Percentiles rank a stretch among this genome's conserved stretches.
Evolutionary conservation across 805 yeast species (phyloP).

Genomic region (Saturnispora hagleri): DNA sequence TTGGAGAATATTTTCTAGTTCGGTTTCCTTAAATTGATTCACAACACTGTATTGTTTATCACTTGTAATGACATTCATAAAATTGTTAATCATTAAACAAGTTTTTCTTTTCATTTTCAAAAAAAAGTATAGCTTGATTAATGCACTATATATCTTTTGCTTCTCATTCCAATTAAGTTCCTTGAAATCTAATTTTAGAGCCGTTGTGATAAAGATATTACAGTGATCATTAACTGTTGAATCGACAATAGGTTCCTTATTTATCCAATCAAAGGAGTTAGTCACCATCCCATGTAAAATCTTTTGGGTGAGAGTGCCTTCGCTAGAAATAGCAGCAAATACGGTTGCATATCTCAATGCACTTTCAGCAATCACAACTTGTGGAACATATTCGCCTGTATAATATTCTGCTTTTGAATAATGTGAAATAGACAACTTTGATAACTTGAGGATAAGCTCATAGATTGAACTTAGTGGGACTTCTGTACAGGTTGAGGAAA

Average conservation of each 20-base stretch:
- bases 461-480: conserved; percentile 23
- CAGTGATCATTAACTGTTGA: conserved; percentile 33
- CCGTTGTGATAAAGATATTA: conserved; percentile 36
- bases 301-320: conserved; percentile 37
- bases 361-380: conserved; percentile 65
- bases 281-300: conserved; percentile 39
- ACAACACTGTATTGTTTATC: conserved; percentile 10
- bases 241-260: background rate
- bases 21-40: conserved; percentile 9
- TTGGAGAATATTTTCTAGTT: conserved; percentile 29
- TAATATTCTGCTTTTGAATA: conserved; percentile 46
- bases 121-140: conserved; percentile 55
- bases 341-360: conserved; percentile 55
- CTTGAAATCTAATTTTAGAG: conserved; percentile 37
- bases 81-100: conserved; percentile 57
- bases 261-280: conserved; percentile 19
- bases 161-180: conserved; percentile 44
- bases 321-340: conserved; percentile 42
- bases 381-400: conserved; percentile 74
- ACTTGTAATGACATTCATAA: conserved; percentile 39
- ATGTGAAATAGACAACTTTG: conserved; percentile 32
- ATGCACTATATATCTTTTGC: conserved; percentile 51
- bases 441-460: conserved; percentile 31
- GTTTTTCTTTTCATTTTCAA: conserved; percentile 58
- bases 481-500: conserved; percentile 7